Percentiles rank a stretch among this genome's conserved stretches.
phyloP scores from a whole-genome alignment of 306 rosid species.

The Nissolia schottii region DNA sequence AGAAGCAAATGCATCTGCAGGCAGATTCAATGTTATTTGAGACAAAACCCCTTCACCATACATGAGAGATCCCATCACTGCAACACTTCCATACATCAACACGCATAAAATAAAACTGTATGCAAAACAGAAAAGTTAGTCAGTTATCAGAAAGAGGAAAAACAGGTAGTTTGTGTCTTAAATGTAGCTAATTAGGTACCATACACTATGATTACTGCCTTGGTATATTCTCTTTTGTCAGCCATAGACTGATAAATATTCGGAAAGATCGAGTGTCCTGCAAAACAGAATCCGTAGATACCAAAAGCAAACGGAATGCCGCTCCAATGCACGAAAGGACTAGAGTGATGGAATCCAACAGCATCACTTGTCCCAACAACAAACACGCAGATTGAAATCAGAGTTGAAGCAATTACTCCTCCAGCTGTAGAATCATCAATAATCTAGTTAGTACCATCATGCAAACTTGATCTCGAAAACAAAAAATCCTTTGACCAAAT shows the following conservation, averaged over 20 bases:
- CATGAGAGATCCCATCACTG: slow-evolving; percentile 67
- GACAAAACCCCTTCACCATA: slow-evolving; percentile 63
- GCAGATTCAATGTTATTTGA: slow-evolving; percentile 76
- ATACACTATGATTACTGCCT: slow-evolving; percentile 47
- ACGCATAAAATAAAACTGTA: slow-evolving; percentile 60
- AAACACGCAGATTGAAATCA: slow-evolving; percentile 48
- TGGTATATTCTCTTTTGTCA: slow-evolving; percentile 54
- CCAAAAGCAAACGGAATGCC: slow-evolving; percentile 83
- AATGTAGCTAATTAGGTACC: slow-evolving; percentile 22
- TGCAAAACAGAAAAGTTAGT: not conserved
- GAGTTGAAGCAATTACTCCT: slow-evolving; percentile 52
- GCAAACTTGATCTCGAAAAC: not conserved
- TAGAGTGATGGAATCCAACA: slow-evolving; percentile 59
- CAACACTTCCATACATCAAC: slow-evolving; percentile 56
- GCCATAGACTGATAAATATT: slow-evolving; percentile 88
- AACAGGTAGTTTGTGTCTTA: not conserved
- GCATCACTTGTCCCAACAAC: slow-evolving; percentile 52
- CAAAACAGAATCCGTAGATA: slow-evolving; percentile 70
- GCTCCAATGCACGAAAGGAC: slow-evolving; percentile 48
- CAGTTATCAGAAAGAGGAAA: slow-evolving; percentile 7
- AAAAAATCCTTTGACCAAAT: not conserved
- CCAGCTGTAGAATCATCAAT: slow-evolving; percentile 57
- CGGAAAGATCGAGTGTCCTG: slow-evolving; percentile 82
- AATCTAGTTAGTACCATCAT: slow-evolving; percentile 1
- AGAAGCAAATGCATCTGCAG: slow-evolving; percentile 45